Evolutionary conservation across 768 basidiomycete species (phyloP).

Genomic region (Sarcodon aspratus): DNA sequence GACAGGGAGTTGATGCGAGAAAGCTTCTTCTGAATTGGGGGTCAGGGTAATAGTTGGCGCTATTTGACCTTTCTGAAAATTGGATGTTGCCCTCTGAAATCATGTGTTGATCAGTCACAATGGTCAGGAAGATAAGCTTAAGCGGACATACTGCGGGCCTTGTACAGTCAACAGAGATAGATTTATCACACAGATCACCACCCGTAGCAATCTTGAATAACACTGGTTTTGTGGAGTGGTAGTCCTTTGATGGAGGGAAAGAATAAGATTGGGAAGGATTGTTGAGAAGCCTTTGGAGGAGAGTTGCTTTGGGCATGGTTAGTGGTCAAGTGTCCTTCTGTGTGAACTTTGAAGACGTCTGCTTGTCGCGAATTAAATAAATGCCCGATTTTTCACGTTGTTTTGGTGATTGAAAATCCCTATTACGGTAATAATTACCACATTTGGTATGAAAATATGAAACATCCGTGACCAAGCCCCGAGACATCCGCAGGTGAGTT

Average conservation of each 20-base stretch:
- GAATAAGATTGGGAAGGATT: conserved; percentile 55
- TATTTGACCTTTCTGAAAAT: not conserved
- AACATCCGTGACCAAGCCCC: too few relatives aligned
- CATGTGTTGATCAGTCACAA: not conserved
- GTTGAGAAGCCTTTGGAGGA: conserved; percentile 50
- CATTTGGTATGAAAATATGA: too few relatives aligned
- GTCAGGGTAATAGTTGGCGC: conserved; percentile 1
- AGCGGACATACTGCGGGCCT: not conserved
- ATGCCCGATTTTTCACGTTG: too few relatives aligned
- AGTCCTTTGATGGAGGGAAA: conserved; percentile 31
- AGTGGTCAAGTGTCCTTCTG: too few relatives aligned
- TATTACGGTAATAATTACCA: too few relatives aligned
- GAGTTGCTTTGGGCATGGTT: conserved; percentile 41
- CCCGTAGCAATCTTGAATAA: conserved; percentile 34
- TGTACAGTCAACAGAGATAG: not conserved
- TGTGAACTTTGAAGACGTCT: too few relatives aligned
- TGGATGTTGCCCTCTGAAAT: not conserved
- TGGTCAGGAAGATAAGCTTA: not conserved
- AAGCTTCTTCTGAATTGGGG: conserved; percentile 5
- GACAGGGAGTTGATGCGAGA: conserved; percentile 7
- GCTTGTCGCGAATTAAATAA: too few relatives aligned
- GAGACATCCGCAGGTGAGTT: too few relatives aligned
- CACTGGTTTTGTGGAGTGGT: conserved; percentile 39
- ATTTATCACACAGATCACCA: conserved; percentile 5
- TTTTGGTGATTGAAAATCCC: too few relatives aligned